Evolutionary conservation across 2,329 filamentous ascomycete genomes (phyloP), one percentile per base, ranked within the genome.

Genomic region (Xylariaceae sp.): DNA sequence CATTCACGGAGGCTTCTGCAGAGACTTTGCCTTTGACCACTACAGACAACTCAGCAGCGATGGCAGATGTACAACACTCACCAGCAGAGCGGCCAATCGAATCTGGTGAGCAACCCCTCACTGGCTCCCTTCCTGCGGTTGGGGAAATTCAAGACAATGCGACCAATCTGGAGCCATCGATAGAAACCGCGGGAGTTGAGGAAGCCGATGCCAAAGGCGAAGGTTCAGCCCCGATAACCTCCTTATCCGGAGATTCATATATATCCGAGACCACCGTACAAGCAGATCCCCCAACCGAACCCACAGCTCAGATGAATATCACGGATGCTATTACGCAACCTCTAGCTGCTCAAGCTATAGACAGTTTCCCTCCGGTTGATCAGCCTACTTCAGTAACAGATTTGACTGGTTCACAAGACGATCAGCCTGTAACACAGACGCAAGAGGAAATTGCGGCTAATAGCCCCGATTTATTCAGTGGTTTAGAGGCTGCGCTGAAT

Each of bases 401-500:
- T 21, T 30, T 40, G n/a, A 24, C 48, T 13, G 58, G 55, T 27
- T 41, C 60, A 8, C 53, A 54, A 24, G 50, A 55, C 4, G 59
- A 58, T 16, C 21, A 52, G 20, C 24, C 59, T 9, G 59, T 60
- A 11, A 36, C 62, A 3, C 63, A 67, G 1, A 57, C 56, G 5
- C 55, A 59, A 13, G 61, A 64, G 11, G 67, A 71, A 8, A 68
- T 70, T 15, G 69, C 68, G 26, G 65, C 70, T 2, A 71, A 73
- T 11, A 74, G 75, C 21, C 70, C 74, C 6, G 76, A 80, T 60
- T 50, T 79, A 29, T 71, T 79, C 18, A 73, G 72, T n/a, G 74
- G 71, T n/a, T 63, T 79, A 1, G 73, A 79, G 60, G 70, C 75
- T 1, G 77, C 75, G 27, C 68, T 79, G 29, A 73, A 78, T 50